Percentiles rank a stretch among this genome's conserved stretches.
phyloP scores from a whole-genome alignment of 139 green algal genomes.

The Eudorina sp. region DNA sequence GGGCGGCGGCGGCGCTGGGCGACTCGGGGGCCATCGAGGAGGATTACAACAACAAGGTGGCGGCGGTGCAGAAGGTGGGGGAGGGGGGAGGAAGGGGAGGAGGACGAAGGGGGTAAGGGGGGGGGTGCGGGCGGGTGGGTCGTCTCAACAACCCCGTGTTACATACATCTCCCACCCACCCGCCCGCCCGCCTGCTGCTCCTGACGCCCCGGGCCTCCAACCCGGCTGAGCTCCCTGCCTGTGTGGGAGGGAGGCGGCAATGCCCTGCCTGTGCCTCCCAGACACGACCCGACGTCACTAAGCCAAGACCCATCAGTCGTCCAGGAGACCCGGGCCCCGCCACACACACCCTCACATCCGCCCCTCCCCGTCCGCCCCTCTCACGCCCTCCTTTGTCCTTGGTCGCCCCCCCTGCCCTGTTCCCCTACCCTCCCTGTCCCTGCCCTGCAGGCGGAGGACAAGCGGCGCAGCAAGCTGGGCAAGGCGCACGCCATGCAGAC shows the following conservation, averaged over 20 bases:
- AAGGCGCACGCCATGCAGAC: neutral
- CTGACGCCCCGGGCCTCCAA: neutral
- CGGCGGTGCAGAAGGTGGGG: neutral
- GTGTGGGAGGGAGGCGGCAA: too few relatives aligned
- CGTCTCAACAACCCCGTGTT: neutral
- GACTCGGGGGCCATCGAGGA: neutral
- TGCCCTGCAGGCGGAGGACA: neutral
- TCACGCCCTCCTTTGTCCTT: neutral
- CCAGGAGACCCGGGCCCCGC: too few relatives aligned
- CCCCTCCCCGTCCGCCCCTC: neutral
- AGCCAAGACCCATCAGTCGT: too few relatives aligned
- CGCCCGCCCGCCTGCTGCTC: too few relatives aligned
- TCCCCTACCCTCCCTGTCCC: neutral
- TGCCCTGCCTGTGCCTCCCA: too few relatives aligned
- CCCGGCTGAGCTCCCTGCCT: neutral
- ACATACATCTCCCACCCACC: neutral
- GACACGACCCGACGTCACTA: too few relatives aligned
- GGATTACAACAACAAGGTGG: constrained; percentile 29
- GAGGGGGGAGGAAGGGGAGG: neutral
- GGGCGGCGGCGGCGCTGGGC: neutral
- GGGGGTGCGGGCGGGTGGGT: neutral
- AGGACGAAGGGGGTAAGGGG: neutral
- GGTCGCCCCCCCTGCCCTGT: neutral
- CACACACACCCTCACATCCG: neutral
- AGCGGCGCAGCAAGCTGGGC: constrained; percentile 1